Percentiles rank a stretch among this genome's conserved stretches.
Conservation (phyloP, 768 basidiomycete species). For the Leccinellum albellum region DNA sequence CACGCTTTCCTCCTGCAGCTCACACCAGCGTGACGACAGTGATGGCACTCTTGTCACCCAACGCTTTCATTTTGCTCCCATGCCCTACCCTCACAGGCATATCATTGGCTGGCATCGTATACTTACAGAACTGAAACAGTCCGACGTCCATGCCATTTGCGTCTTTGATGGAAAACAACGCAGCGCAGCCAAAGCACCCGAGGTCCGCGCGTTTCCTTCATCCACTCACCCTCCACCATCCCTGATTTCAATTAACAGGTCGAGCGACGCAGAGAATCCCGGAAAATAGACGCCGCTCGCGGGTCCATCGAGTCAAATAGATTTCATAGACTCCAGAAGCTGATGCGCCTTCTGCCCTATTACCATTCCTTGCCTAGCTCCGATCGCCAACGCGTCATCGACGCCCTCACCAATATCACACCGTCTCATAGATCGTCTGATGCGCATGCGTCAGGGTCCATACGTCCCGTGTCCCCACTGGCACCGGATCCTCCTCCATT, state of each 20-base stretch:
- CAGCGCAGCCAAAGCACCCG: slow-evolving; percentile 61
- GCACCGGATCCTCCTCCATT: slow-evolving; percentile 4
- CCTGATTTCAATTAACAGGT: slow-evolving; percentile 35
- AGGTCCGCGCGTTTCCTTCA: slow-evolving; percentile 43
- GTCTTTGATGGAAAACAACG: slow-evolving; percentile 78
- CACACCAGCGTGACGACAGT: slow-evolving; percentile 35
- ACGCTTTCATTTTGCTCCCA: slow-evolving; percentile 69
- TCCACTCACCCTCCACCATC: background rate
- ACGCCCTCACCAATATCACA: slow-evolving; percentile 18
- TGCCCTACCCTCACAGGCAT: slow-evolving; percentile 63
- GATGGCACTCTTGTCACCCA: slow-evolving; percentile 87
- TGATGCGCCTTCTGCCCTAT: slow-evolving; percentile 38
- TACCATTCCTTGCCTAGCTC: slow-evolving; percentile 34
- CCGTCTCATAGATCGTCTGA: slow-evolving; percentile 5
- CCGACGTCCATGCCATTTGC: slow-evolving; percentile 59
- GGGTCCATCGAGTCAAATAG: slow-evolving; percentile 58
- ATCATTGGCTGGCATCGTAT: slow-evolving; percentile 77
- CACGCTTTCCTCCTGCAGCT: background rate
- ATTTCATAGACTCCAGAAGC: slow-evolving; percentile 46
- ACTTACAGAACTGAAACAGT: slow-evolving; percentile 55
- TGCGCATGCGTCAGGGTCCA: slow-evolving; percentile 18
- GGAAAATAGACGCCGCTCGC: slow-evolving; percentile 46
- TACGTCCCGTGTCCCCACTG: slow-evolving; percentile 4
- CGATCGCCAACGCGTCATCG: slow-evolving; percentile 29
- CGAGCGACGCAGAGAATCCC: slow-evolving; percentile 51